Evolutionary conservation across 2,329 filamentous ascomycete genomes (phyloP), one percentile per base, ranked within the genome.

Genomic region (Alternaria novae-zelandiae): DNA sequence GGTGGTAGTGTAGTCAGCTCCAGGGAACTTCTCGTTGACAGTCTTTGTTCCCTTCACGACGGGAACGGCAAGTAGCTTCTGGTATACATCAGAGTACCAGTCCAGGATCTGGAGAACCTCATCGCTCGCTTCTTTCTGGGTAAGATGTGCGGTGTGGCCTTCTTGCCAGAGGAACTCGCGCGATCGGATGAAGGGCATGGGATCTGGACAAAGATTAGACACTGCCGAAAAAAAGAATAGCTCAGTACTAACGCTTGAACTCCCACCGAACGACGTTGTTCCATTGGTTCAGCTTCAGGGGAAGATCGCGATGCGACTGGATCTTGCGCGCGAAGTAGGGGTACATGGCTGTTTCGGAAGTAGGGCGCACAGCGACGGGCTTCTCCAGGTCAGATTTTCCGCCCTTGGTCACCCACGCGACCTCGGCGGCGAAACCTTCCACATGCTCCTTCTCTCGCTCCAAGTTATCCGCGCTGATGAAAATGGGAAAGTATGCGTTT

Each of bases 81-180:
- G 92, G 82, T 98, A 99, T 64, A 99, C 90, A 68, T 89, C 89
- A 46, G 94, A 93, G 76, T 99, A 99, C 72, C 92, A 89, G 78
- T 98, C 94, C 47, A 99, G 88, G 70, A 99, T 99, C 82, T 97
- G 87, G 63, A 96, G 83, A 10, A 98, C 96, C 79, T 99, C 96
- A 76, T 91, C 86, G 53, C 89, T 90, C 47, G 96, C 95, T 67
- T 89, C 86, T 71, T 91, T 86, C 80, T 97, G 89, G 1, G 92
- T 97, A 74, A 98, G 82, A 81, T 97, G 94, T 46, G 96, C 96
- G 30, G 91, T 93, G 83, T 97, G 96, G 23, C 94, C 94, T 83
- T 99, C 96, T 81, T 99, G 96, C 96, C 96, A 99, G 70, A 98
- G 83, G 82, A 99, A 99, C 81, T 99, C 96, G 80, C 96, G 87